Conservation (phyloP, 331 rosid genomes). For the Phaseolus coccineus region DNA sequence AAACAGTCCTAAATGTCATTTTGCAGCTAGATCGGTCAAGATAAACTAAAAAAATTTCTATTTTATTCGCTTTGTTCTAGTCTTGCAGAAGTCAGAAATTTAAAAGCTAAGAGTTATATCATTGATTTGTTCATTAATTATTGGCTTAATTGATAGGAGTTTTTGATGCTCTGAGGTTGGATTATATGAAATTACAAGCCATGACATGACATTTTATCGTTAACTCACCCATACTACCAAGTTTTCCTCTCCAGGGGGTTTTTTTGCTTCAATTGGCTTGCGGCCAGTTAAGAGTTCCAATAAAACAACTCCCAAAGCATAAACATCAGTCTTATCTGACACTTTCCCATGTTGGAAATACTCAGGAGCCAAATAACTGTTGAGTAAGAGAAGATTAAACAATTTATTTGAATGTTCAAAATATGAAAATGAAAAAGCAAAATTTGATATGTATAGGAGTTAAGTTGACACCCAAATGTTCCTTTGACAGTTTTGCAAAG, state of each 20-base stretch:
- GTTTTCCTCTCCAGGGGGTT: constrained; percentile 77
- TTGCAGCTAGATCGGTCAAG: background rate
- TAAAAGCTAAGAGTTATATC: background rate
- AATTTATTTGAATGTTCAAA: constrained; percentile 2
- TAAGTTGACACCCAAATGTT: constrained; percentile 83
- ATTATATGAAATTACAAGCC: constrained; percentile 30
- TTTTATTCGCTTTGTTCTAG: background rate
- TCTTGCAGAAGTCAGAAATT: constrained; percentile 23
- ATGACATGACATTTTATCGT: constrained; percentile 8
- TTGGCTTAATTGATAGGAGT: constrained; percentile 11
- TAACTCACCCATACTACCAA: constrained; percentile 79
- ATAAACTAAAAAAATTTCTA: constrained; percentile 14
- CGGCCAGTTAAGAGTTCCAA: constrained; percentile 84
- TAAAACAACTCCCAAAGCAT: constrained; percentile 85
- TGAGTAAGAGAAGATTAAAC: background rate
- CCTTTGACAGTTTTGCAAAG: constrained; percentile 93
- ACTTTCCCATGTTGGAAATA: constrained; percentile 90
- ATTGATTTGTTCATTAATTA: constrained; percentile 30
- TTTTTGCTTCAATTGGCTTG: constrained; percentile 76
- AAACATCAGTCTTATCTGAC: constrained; percentile 87
- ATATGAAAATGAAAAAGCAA: constrained; percentile 27
- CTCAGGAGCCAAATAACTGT: constrained; percentile 92
- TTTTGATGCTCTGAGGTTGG: background rate
- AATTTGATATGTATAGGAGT: background rate
- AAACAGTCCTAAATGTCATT: background rate